These are phyloP conservation scores for Penicillium sp. DNA, from an alignment of 2,329 filamentous ascomycete genomes.

Conservation along the genomic window DNA sequence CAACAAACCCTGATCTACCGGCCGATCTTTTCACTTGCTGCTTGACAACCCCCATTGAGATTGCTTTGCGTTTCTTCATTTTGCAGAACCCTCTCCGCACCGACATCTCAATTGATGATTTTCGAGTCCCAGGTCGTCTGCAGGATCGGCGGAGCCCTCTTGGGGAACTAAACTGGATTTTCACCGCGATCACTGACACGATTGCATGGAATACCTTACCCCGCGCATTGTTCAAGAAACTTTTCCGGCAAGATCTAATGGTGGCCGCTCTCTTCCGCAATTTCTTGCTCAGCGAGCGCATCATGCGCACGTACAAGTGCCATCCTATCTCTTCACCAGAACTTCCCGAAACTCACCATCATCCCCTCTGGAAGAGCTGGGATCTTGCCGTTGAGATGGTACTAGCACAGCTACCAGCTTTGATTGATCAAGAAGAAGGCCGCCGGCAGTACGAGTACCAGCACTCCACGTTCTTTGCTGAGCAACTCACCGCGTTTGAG, in stretches of 20 bases:
- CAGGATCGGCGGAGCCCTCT: constrained; percentile 91
- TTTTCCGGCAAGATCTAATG: constrained; percentile 97
- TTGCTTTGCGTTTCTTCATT: constrained; percentile 94
- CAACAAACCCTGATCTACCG: constrained; percentile 88
- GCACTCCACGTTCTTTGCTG: constrained; percentile 93
- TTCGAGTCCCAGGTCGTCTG: constrained; percentile 83
- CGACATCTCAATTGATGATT: constrained; percentile 72
- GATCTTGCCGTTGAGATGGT: constrained; percentile 96
- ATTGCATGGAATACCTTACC: constrained; percentile 97
- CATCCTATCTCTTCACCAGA: constrained; percentile 88
- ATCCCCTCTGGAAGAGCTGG: constrained; percentile 96
- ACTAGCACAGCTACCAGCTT: constrained; percentile 77
- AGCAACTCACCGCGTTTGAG: constrained; percentile 95
- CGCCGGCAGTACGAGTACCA: constrained; percentile 81
- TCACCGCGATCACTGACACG: constrained; percentile 96
- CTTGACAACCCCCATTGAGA: constrained; percentile 93
- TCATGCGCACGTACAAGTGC: constrained; percentile 96
- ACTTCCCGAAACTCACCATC: constrained; percentile 91
- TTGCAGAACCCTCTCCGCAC: constrained; percentile 76
- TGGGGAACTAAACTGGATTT: constrained; percentile 98
- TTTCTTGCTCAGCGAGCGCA: constrained; percentile 86
- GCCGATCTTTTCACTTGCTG: constrained; percentile 96
- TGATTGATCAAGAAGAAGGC: constrained; percentile 73
- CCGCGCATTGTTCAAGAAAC: constrained; percentile 87
- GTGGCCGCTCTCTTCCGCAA: constrained; percentile 97